phyloP scores from a whole-genome alignment of 2,329 filamentous ascomycete species.

The Aspergillus terreus region DNA sequence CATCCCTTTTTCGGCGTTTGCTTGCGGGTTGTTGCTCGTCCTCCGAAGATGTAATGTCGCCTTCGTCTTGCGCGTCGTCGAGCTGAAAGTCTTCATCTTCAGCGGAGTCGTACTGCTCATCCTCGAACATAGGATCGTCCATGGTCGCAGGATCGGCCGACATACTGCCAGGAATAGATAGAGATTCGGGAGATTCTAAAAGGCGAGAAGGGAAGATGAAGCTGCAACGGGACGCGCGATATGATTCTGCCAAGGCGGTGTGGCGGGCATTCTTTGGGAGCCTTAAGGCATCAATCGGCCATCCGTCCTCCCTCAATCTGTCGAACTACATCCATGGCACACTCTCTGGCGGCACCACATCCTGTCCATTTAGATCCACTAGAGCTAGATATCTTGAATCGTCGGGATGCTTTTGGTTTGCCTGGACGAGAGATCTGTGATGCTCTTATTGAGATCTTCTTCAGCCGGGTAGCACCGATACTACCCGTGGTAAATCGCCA shows the following conservation, averaged over 20 bases:
- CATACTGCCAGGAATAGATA: background rate
- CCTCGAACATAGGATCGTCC: conserved; percentile 23
- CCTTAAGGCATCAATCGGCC: background rate
- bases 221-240: background rate
- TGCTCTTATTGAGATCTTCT: conserved; percentile 10
- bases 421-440: conserved; percentile 4
- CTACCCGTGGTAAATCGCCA: conserved; percentile 9
- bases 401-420: conserved; percentile 10
- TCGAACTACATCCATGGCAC: background rate
- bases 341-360: background rate
- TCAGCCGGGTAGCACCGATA: conserved; percentile 11
- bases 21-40: conserved; percentile 31
- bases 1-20: conserved; percentile 34
- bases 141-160: conserved; percentile 11
- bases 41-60: conserved; percentile 27
- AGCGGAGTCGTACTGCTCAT: conserved; percentile 36
- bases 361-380: conserved; percentile 8
- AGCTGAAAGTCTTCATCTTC: conserved; percentile 39
- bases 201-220: conserved; percentile 5
- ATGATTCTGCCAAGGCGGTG: conserved; percentile 25
- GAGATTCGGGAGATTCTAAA: background rate
- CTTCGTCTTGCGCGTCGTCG: conserved; percentile 31
- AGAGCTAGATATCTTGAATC: conserved; percentile 11
- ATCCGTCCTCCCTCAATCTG: too few species aligned
- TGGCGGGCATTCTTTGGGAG: background rate